Evolutionary conservation across 2,329 filamentous ascomycete genomes (phyloP).

Genomic region (Dendrostoma leiphaemia): DNA sequence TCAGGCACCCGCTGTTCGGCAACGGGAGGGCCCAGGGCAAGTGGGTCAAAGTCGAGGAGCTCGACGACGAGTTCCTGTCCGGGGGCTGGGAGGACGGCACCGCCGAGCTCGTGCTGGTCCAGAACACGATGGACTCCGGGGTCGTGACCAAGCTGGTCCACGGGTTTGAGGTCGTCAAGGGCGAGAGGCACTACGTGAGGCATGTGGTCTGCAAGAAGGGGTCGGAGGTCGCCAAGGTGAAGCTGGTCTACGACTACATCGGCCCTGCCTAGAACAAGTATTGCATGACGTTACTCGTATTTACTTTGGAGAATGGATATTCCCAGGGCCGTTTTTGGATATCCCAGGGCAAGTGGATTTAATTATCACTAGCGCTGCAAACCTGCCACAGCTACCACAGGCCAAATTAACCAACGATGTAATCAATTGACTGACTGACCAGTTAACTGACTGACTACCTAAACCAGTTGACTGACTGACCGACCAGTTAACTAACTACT

Average conservation of each 20-base stretch:
- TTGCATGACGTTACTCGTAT: no score
- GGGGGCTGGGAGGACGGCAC: conserved; percentile 22
- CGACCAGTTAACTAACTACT: no score
- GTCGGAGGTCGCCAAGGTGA: conserved; percentile 9
- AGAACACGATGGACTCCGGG: conserved; percentile 19
- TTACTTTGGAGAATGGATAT: no score
- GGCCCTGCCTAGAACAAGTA: conserved; percentile 6
- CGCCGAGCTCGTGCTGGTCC: conserved; percentile 17
- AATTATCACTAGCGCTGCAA: no score
- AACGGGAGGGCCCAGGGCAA: conserved; percentile 20
- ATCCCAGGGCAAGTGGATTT: no score
- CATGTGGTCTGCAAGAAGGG: conserved; percentile 14
- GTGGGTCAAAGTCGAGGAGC: conserved; percentile 15
- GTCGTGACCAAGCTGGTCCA: conserved; percentile 15
- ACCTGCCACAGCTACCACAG: no score
- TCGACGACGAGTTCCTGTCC: conserved; percentile 19
- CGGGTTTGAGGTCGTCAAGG: conserved; percentile 13
- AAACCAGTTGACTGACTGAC: no score
- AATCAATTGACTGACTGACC: no score
- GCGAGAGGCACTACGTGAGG: conserved; percentile 13
- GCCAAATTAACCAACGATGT: no score
- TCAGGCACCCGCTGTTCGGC: conserved; percentile 22
- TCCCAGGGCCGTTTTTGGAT: no score
- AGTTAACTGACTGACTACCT: no score
- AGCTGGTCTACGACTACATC: conserved; percentile 18